Conservation (phyloP, 2,329 filamentous ascomycete species). For the Alternaria gansuensis region DNA sequence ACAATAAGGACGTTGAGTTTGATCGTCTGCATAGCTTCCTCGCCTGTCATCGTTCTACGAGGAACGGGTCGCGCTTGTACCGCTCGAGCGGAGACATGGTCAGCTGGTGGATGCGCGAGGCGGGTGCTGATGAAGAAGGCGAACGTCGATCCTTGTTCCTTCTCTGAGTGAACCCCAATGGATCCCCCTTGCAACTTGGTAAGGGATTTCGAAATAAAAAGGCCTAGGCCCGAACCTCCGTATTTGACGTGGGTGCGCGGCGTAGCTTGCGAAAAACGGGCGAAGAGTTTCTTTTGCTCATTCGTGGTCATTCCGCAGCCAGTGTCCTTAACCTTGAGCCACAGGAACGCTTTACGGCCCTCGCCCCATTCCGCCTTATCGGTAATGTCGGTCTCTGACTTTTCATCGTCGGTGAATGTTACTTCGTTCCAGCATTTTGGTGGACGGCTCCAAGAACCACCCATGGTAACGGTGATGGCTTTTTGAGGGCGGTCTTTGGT, state of each 20-base stretch:
- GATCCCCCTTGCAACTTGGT: slow-evolving; percentile 50
- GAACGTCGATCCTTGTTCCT: slow-evolving; percentile 50
- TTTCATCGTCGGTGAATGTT: slow-evolving; percentile 26
- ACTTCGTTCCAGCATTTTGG: slow-evolving; percentile 28
- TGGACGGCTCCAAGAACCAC: slow-evolving; percentile 39
- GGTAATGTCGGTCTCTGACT: slow-evolving; percentile 13
- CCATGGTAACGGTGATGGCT: slow-evolving; percentile 51
- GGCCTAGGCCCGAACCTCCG: slow-evolving; percentile 54
- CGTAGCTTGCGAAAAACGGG: slow-evolving; percentile 43
- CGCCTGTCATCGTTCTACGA: slow-evolving; percentile 25
- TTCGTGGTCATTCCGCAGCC: slow-evolving; percentile 52
- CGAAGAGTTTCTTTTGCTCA: slow-evolving; percentile 49
- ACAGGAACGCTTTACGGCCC: slow-evolving; percentile 48
- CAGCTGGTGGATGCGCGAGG: slow-evolving; percentile 24
- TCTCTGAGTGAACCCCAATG: slow-evolving; percentile 54
- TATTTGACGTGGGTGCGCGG: slow-evolving; percentile 50
- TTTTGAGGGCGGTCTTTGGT: slow-evolving; percentile 50
- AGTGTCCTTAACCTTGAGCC: slow-evolving; percentile 51
- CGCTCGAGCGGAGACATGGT: slow-evolving; percentile 7
- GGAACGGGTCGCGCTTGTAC: slow-evolving; percentile 16
- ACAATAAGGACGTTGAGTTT: slow-evolving; percentile 45
- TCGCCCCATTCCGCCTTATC: slow-evolving; percentile 42
- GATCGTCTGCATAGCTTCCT: slow-evolving; percentile 33
- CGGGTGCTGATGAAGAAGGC: slow-evolving; percentile 53
- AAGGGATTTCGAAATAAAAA: slow-evolving; percentile 55